Conservation (phyloP, 2,329 filamentous ascomycete species). For the Tolypocladium pustulatum region DNA sequence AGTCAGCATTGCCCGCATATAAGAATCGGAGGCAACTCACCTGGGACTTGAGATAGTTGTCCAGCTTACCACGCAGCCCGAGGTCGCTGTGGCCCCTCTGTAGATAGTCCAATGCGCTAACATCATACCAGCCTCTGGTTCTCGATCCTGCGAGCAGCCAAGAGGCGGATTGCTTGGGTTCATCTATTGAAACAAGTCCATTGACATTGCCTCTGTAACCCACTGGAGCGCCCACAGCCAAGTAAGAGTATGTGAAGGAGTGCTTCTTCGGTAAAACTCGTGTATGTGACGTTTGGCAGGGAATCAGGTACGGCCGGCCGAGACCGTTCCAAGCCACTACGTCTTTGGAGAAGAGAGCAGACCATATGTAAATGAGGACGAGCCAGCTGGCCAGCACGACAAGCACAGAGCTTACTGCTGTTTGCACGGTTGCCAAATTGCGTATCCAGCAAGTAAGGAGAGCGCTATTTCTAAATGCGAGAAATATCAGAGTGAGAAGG, state of each 20-base stretch:
- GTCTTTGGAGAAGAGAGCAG: not conserved
- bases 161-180: constrained; percentile 2
- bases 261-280: constrained; percentile 59
- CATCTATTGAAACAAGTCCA: constrained; percentile 42
- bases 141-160: constrained; percentile 7
- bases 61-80: constrained; percentile 54
- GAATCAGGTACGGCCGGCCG: constrained; percentile 45
- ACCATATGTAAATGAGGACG: not conserved
- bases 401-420: no score
- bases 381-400: not conserved
- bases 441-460: not conserved
- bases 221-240: constrained; percentile 58
- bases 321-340: constrained; percentile 3
- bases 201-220: constrained; percentile 46
- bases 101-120: constrained; percentile 52
- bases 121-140: constrained; percentile 40
- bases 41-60: constrained; percentile 45
- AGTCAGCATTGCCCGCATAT: constrained; percentile 5
- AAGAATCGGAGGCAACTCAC: constrained; percentile 23
- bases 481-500: constrained; percentile 2
- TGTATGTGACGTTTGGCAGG: constrained; percentile 53
- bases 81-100: constrained; percentile 37
- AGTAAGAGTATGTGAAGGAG: constrained; percentile 60
- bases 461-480: constrained; percentile 1
- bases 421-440: not conserved